Evolutionary conservation across 164 flowering plant species (phyloP), one percentile per base, ranked within the genome.

Genomic region (Cinnamomum micranthum): DNA sequence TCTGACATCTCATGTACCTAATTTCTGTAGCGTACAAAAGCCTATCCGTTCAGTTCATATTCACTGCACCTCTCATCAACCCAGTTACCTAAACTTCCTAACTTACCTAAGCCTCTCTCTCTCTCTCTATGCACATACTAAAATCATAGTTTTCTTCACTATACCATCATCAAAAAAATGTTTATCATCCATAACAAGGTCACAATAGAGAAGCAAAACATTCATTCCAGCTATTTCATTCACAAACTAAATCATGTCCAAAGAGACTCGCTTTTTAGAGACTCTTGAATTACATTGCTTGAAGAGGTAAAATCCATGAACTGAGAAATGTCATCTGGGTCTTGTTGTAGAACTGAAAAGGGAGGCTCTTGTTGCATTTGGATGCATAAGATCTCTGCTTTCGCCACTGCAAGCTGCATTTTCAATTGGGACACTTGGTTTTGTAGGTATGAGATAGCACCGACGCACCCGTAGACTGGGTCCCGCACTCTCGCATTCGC

Each of bases 381-480:
- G 74, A 88, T 88, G 85, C 92, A 89, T 6, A 89, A 82, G 14
- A 91, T 88, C 88, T 91, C 93, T 50, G 95, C 90, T 76, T 91
- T 90, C 70, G 93, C 92, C 28, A 88, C 84, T 0, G 93, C 95
- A 1, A 91, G 90, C 77, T 91, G 90, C 95, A 91, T 91, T 81
- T 91, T 91, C 6, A 91, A 79, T 72, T 88, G 84, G 1, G 91
- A 85, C 0, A 91, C 92, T 79, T 91, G 92, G 80, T 83, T 85
- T 74, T 91, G 93, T 23, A 91, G 79, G 78, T 80, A 86, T 0
- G 95, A 91, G n/a, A 91, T 89, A 13, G 95, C 95, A 12, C 95
- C 95, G 0, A 88, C 90, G 27, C 93, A 91, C 2, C 95, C 95
- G 19, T 90, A 90, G 47, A 90, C 91, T 0, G 93, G 93, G 80